Conservation (phyloP, 1,284 basidiomycete genomes). For the Ustilago cynodontis region DNA sequence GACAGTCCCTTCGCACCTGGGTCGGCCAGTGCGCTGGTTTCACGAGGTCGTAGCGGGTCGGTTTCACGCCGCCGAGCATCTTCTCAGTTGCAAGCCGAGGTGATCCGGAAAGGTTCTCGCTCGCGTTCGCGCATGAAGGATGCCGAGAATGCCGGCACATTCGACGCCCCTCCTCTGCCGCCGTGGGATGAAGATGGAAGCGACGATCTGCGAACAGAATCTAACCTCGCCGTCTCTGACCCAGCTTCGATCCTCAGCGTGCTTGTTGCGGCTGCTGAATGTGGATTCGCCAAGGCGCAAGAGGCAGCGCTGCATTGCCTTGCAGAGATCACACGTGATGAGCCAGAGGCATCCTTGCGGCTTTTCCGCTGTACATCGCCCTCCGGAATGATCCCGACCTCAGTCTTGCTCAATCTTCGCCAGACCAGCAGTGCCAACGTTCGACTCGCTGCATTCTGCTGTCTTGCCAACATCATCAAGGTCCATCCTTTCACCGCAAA, state of each 20-base stretch:
- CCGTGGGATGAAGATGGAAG: conserved; percentile 41
- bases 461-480: conserved; percentile 62
- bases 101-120: conserved; percentile 50
- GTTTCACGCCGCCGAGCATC: conserved; percentile 1
- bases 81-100: conserved; percentile 35
- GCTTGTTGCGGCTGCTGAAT: conserved; percentile 55
- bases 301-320: conserved; percentile 62
- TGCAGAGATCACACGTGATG: conserved; percentile 52
- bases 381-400: conserved; percentile 54
- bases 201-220: conserved; percentile 13
- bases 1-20: conserved; percentile 34
- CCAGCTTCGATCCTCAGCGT: conserved; percentile 34
- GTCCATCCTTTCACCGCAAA: conserved; percentile 56
- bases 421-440: conserved; percentile 47
- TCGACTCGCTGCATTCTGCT: conserved; percentile 62
- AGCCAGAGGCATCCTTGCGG: conserved; percentile 30
- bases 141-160: conserved; percentile 11
- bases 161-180: conserved; percentile 29
- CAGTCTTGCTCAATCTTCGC: conserved; percentile 57
- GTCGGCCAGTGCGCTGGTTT: background rate
- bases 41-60: conserved; percentile 22
- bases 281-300: conserved; percentile 56
- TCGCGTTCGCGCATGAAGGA: conserved; percentile 43
- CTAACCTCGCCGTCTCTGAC: conserved; percentile 8
- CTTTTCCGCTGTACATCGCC: conserved; percentile 45